phyloP scores from a whole-genome alignment of 176 grass and related monocot species.

The Phoenix dactylifera region DNA sequence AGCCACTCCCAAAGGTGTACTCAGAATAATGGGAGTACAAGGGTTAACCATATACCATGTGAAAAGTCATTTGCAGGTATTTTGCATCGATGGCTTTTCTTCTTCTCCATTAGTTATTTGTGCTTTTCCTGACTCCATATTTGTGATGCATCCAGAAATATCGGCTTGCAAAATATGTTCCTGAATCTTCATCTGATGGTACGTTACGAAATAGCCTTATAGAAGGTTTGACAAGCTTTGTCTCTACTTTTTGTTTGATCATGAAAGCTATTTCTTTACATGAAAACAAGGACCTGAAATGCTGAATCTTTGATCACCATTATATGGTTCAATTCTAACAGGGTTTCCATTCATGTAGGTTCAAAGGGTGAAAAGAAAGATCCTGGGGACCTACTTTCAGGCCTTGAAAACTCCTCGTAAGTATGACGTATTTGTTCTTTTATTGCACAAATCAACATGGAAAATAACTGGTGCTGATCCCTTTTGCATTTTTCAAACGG shows the following conservation, averaged over 20 bases:
- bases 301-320: no score
- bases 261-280: no score
- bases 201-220: not conserved
- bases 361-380: conserved; percentile 43
- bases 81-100: not conserved
- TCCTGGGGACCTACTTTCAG: conserved; percentile 28
- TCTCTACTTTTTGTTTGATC: no score
- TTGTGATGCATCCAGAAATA: conserved; percentile 33
- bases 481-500: no score
- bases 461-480: no score
- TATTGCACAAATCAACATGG: no score
- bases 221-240: no score
- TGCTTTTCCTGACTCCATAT: conserved; percentile 4
- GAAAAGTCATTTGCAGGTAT: conserved; percentile 38
- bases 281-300: no score
- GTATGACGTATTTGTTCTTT: conserved; percentile 11
- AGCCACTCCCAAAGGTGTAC: conserved; percentile 39
- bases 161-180: conserved; percentile 36
- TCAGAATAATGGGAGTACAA: conserved; percentile 31
- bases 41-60: conserved; percentile 42
- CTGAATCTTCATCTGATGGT: conserved; percentile 31
- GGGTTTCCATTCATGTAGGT: conserved; percentile 25
- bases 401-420: conserved; percentile 46
- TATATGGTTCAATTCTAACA: not conserved
- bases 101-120: not conserved